These are phyloP conservation scores for Streptanthus diversifolius DNA, from an alignment of 345 rosid species.

Conservation along the genomic window DNA sequence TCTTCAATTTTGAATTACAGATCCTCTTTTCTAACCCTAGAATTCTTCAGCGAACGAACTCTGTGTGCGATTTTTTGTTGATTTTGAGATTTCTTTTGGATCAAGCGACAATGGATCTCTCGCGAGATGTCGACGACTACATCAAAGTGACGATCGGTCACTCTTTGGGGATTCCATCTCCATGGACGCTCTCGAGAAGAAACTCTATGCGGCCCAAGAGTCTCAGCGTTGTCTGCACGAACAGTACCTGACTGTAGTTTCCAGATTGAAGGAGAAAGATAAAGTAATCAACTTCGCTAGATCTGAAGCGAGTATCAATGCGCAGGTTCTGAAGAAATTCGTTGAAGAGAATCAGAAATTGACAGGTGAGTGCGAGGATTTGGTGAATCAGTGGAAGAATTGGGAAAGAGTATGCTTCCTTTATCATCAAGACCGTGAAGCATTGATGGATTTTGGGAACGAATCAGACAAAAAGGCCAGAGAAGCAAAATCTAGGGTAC, in stretches of 20 bases:
- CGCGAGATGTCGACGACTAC: constrained; percentile 48
- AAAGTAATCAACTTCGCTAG: constrained; percentile 47
- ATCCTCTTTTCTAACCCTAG: constrained; percentile 10
- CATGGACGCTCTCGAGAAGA: constrained; percentile 41
- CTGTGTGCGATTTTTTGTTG: not conserved
- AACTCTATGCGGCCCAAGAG: constrained; percentile 56
- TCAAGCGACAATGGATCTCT: constrained; percentile 46
- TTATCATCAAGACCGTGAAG: constrained; percentile 70
- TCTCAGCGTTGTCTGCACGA: constrained; percentile 50
- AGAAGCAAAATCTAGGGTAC: constrained; percentile 58
- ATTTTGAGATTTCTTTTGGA: not conserved
- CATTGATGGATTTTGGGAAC: constrained; percentile 84
- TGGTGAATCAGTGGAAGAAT: constrained; percentile 62
- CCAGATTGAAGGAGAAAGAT: constrained; percentile 50
- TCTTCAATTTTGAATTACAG: not conserved
- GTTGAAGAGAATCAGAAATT: constrained; percentile 75
- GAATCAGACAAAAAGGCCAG: constrained; percentile 76
- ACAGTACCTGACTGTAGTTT: constrained; percentile 40
- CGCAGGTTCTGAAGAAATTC: constrained; percentile 73
- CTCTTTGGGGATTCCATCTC: constrained; percentile 62
- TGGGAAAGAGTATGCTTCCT: constrained; percentile 71
- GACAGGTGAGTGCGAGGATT: constrained; percentile 59
- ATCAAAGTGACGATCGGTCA: constrained; percentile 59
- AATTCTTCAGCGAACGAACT: not conserved
- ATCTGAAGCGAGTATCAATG: constrained; percentile 72